Base-by-base conservation (phyloP, 1,284 basidiomycete genomes). In the Polyporus tsugae region DNA sequence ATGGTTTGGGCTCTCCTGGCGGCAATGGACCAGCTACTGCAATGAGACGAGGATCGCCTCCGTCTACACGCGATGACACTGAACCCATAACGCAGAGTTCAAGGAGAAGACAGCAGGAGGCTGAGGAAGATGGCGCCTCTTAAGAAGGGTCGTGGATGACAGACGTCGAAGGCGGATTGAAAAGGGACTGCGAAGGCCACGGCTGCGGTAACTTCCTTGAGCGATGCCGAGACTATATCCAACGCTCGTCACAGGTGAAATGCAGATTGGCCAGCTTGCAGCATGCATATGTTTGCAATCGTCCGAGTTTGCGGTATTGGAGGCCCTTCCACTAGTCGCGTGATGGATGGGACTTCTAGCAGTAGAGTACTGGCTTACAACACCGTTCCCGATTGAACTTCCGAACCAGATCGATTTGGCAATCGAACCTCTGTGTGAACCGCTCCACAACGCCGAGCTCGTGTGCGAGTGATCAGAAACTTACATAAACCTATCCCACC, bases 1-100 rank as follows among this genome's bases (percentile, higher is more conserved):
- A 60, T 2, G 58, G 4, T 9, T 60, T 60, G 22, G 35, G 35
- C 38, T 60, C 58, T n/a, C 58, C 35, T 60, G 6, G 19, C 13
- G 35, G 58, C 13, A 39, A 39, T 29, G 58, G 35, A 13, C 17
- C 38, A 22, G 58, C 39, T 15, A 60, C 11, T 38, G 58, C 58
- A 7, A 60, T 60, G 4, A 60, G 22, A 41, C 58, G 58, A 13
- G 57, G 57, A 60, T 41, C 22, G 4, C 38, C 58, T n/a, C n/a
- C n/a, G n/a, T n/a, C n/a, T n/a, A n/a, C n/a, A n/a, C n/a, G n/a
- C n/a, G n/a, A n/a, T n/a, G n/a, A n/a, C n/a, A n/a, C n/a, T n/a
- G n/a, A n/a, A n/a, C n/a, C n/a, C n/a, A n/a, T n/a, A n/a, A n/a
- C n/a, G n/a, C n/a, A n/a, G n/a, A n/a, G n/a, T n/a, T n/a, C n/a